Base-by-base conservation (phyloP, 257 asterid genomes). In the Nicotiana noctiflora region DNA sequence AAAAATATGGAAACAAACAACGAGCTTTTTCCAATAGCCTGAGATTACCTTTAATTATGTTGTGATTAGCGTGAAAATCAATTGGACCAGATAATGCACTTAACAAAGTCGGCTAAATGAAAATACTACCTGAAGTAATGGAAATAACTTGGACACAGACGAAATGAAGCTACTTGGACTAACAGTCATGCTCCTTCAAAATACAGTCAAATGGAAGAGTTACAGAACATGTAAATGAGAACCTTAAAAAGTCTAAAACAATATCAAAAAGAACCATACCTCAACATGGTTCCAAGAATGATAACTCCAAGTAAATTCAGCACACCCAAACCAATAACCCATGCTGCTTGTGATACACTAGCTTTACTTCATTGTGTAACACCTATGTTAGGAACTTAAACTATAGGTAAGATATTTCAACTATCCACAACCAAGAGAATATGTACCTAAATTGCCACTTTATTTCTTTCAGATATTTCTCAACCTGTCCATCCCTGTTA, bases 311-410 rank as follows among this genome's bases (percentile, higher is more conserved):
- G 85, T 8, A 95, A 88, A 89, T 95, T 95, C 65, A 95, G 87
- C 65, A 90, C 95, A 63, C 99, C 99, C 76, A 95, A 93, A 87
- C 97, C 98, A 68, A 92, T 55, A 87, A 85, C 98, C 98, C 93
- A 81, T 81, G 97, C 98, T 88, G 88, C 89, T 89, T 93, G 95
- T 32, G 97, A 88, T 78, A 87, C 57, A 81, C 92, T 89, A 64
- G 95, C 85, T 87, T 93, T 92, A 85, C 99, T 95, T 94, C 83
- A 86, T 65, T 63, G 79, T 37, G 75, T 79, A 57, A 55, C 21
- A 2, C 23, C 21, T 4, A 55, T 55, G 23, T 55, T 15, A 55
- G 23, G 61, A 18, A 55, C 21, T 18, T 17, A 55, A 55, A 4
- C 21, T 6, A 55, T 18, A 55, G 23, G 23, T 55, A 55, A 17